phyloP scores from a whole-genome alignment of 345 rosid species.

The Euphorbia lathyris region DNA sequence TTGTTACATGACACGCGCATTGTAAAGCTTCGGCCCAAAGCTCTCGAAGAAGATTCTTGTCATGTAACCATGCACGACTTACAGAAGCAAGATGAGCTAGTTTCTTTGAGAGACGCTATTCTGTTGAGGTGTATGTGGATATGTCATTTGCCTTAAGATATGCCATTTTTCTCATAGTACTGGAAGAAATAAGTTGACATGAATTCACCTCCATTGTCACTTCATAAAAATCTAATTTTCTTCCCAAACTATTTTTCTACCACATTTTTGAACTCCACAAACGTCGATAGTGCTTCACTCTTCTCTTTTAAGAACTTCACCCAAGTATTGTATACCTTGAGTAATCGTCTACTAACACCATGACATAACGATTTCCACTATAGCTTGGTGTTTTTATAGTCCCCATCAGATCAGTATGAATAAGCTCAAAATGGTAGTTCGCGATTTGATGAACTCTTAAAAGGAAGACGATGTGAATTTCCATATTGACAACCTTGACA shows the following conservation, averaged over 20 bases:
- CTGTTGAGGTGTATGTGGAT: not conserved
- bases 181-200: not conserved
- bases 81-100: not conserved
- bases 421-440: not conserved
- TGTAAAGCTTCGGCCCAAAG: not conserved
- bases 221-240: slow-evolving; percentile 10
- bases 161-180: not conserved
- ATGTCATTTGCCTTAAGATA: not conserved
- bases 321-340: not conserved
- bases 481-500: slow-evolving; percentile 16
- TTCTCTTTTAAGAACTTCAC: too few relatives aligned
- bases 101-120: slow-evolving; percentile 5
- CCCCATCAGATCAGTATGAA: slow-evolving; percentile 15
- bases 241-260: slow-evolving; percentile 2
- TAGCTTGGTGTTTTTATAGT: not conserved
- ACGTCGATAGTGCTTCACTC: slow-evolving; percentile 4
- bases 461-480: slow-evolving; percentile 18
- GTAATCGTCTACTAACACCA: slow-evolving; percentile 11
- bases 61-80: not conserved
- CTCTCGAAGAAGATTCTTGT: not conserved
- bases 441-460: not conserved
- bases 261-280: not conserved
- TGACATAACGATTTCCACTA: not conserved
- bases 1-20: not conserved
- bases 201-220: slow-evolving; percentile 1